Conservation (phyloP, 495 filamentous ascomycete genomes). For the Daldinia bambusicola region DNA sequence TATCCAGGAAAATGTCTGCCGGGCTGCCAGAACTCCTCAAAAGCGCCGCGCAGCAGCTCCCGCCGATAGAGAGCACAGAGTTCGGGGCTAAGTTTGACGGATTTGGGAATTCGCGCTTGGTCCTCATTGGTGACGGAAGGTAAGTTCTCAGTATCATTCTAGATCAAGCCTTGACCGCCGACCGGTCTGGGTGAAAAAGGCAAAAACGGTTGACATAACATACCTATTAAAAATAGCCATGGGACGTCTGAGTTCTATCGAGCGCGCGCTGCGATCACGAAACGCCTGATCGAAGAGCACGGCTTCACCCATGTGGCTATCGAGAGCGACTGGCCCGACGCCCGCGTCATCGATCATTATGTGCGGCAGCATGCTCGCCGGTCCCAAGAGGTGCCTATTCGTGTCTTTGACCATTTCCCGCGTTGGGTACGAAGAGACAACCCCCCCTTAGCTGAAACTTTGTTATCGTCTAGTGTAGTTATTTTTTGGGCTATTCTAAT, state of each 20-base stretch:
- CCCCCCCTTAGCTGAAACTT: not conserved
- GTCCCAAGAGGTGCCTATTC: slow-evolving; percentile 34
- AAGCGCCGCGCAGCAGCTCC: slow-evolving; percentile 20
- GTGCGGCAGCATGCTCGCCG: slow-evolving; percentile 42
- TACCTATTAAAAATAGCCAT: slow-evolving; percentile 2
- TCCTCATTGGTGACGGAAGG: slow-evolving; percentile 33
- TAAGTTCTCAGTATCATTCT: not conserved
- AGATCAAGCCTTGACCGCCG: not conserved
- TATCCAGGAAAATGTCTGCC: slow-evolving; percentile 22
- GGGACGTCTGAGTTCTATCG: slow-evolving; percentile 34
- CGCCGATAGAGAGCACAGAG: slow-evolving; percentile 22
- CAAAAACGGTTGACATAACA: not conserved
- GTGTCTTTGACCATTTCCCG: slow-evolving; percentile 62
- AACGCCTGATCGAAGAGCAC: slow-evolving; percentile 59
- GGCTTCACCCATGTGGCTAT: slow-evolving; percentile 62
- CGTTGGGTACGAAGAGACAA: slow-evolving; percentile 51
- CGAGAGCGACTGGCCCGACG: slow-evolving; percentile 66
- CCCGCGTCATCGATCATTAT: slow-evolving; percentile 61
- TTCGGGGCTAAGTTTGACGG: slow-evolving; percentile 31
- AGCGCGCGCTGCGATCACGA: slow-evolving; percentile 49
- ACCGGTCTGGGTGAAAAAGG: no score
- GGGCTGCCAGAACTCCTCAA: slow-evolving; percentile 18
- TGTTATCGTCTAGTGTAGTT: not conserved
- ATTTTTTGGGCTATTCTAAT: not conserved
- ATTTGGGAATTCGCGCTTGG: slow-evolving; percentile 29